Base-by-base conservation (phyloP, 2,329 filamentous ascomycete genomes). In the Fonsecaea monophora region DNA sequence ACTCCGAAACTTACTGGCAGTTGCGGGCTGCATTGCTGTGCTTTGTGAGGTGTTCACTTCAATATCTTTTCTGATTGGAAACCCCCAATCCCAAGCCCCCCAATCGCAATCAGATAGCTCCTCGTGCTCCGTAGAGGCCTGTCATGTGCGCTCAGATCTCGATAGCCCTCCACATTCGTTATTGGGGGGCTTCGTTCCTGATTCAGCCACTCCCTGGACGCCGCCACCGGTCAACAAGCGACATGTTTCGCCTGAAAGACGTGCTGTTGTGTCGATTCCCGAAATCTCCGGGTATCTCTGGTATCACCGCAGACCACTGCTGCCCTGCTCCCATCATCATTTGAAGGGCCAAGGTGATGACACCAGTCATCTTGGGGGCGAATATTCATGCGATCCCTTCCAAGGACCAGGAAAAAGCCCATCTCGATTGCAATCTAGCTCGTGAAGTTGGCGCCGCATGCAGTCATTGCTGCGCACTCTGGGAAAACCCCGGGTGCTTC, bases 21-120 rank as follows among this genome's bases (percentile, higher is more conserved):
- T 45, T 18, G 18, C 40, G 3, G 40, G 15, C 15, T 45, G 40
- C 40, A 13, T 30, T 18, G 8, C 45, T 30, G 45, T 21, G 45
- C 45, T 21, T 21, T 30, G 45, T 50, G 45, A 50, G 45, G 18
- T 50, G 45, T 25, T 50, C 45, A 50, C 45, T 50, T 25, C 45
- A 25, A 30, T 10, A 50, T 50, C 45, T 30, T 50, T 25, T 13
- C 10, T 50, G 45, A 50, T 50, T 50, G 45, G 45, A 10, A 21
- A 30, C 9, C 45, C 18, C 21, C 9, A 10, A 50, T 30, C 45
- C 25, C 15, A 25, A 25, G 18, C 45, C 42, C 21, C 45, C 21
- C 40, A 45, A 50, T 50, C 45, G 45, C 45, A 12, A 25, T 13
- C 3, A 13, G 45, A 50, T 25, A 21, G 21, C 21, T 30, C 45